Conservation (phyloP, 225 moss, liverwort and hornwort species). For the Thuidium tamariscinum region DNA sequence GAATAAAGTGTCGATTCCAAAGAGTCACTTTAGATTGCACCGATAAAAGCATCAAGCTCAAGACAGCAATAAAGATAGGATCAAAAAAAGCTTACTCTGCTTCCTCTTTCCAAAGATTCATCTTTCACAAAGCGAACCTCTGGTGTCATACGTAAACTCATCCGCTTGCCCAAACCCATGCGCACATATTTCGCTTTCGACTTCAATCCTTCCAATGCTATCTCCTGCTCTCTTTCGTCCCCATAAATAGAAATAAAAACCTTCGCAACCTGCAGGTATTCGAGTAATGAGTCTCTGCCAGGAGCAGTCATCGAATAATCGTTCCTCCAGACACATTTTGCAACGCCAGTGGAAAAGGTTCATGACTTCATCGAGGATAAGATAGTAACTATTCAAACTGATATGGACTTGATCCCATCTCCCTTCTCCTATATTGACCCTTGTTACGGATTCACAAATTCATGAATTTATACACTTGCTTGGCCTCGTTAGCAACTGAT, state of each 20-base stretch:
- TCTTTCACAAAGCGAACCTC: constrained; percentile 92
- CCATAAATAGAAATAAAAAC: constrained; percentile 92
- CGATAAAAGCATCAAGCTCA: not conserved
- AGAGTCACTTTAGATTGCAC: not conserved
- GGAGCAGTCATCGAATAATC: not conserved
- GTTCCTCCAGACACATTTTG: not conserved
- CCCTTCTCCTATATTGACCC: not conserved
- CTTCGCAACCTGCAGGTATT: constrained; percentile 70
- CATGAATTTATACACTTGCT: not conserved
- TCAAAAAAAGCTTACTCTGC: constrained; percentile 39
- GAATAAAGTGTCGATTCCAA: not conserved
- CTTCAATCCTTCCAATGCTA: constrained; percentile 80
- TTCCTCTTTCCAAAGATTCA: constrained; percentile 79
- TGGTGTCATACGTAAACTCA: constrained; percentile 93
- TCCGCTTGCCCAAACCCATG: constrained; percentile 78
- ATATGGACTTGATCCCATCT: not conserved
- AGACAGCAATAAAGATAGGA: not conserved
- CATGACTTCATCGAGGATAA: not conserved
- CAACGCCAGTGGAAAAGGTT: not conserved
- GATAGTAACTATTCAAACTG: not conserved
- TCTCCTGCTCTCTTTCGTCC: constrained; percentile 82
- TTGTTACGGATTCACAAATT: not conserved
- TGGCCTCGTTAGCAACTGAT: not conserved
- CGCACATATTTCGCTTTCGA: constrained; percentile 78
- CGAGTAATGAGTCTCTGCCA: not conserved